Evolutionary conservation across 179 eudicot species (phyloP).

Genomic region (Silene coronaria): DNA sequence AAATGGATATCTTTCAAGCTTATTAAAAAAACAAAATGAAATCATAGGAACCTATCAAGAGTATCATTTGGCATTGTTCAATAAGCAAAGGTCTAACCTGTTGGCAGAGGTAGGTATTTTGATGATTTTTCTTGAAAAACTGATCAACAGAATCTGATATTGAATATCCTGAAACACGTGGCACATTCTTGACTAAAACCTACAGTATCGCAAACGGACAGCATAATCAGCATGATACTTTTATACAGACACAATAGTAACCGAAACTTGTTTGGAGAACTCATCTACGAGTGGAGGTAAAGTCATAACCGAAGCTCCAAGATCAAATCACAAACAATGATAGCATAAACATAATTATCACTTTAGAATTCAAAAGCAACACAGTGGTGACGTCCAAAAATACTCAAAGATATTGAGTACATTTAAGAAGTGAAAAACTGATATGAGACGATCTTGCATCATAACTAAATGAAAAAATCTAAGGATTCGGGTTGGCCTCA

Average conservation of each 20-base stretch:
- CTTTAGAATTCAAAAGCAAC: not conserved
- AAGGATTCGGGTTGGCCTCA: no score
- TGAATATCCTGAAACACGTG: conserved; percentile 58
- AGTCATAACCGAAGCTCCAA: not conserved
- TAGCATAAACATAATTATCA: not conserved
- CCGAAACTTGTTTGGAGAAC: not conserved
- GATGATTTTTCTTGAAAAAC: conserved; percentile 78
- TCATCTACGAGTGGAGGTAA: no score
- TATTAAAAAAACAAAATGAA: not conserved
- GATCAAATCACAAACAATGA: not conserved
- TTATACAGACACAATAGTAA: not conserved
- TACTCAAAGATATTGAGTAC: not conserved
- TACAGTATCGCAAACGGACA: conserved; percentile 23
- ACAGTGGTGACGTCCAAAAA: not conserved
- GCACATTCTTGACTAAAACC: conserved; percentile 90
- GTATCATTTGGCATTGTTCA: conserved; percentile 5
- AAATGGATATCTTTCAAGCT: not conserved
- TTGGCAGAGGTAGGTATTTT: conserved; percentile 76
- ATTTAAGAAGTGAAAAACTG: not conserved
- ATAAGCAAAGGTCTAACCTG: conserved; percentile 44
- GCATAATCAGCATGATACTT: not conserved
- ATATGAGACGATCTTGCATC: no score
- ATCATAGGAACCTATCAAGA: not conserved
- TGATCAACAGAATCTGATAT: conserved; percentile 70
- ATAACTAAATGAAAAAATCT: no score